These are phyloP conservation scores for Colletotrichum sp. DNA, from an alignment of 2,329 filamentous ascomycete genomes.

Conservation along the genomic window DNA sequence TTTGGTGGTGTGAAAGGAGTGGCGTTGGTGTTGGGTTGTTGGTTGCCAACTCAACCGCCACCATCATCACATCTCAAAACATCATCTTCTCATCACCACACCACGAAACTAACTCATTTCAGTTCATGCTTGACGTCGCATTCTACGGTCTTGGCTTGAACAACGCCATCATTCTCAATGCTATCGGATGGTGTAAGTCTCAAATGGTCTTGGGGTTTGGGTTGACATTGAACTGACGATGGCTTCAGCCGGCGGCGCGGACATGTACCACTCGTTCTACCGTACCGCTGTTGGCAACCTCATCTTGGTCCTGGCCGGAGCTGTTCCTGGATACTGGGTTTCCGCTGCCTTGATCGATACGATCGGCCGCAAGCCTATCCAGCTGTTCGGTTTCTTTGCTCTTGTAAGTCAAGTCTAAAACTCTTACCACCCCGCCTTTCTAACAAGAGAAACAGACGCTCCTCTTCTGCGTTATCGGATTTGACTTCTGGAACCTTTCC, in stretches of 20 bases:
- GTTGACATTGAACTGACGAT: background rate
- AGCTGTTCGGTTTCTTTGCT: conserved; percentile 53
- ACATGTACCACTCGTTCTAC: conserved; percentile 72
- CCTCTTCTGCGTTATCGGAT: conserved; percentile 54
- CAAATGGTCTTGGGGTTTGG: background rate
- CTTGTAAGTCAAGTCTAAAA: conserved; percentile 27
- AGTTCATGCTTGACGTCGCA: conserved; percentile 71
- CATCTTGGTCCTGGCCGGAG: conserved; percentile 78
- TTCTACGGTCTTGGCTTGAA: conserved; percentile 77
- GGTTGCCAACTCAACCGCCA: background rate
- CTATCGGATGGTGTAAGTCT: conserved; percentile 67
- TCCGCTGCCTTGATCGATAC: conserved; percentile 77
- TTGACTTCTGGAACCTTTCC: conserved; percentile 43
- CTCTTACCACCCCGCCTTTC: background rate
- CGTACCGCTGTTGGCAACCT: conserved; percentile 81
- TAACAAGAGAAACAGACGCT: conserved; percentile 29
- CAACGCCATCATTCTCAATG: conserved; percentile 72
- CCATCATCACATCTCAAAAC: background rate
- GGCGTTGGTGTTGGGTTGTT: background rate
- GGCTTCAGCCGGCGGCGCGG: conserved; percentile 40
- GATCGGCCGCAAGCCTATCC: conserved; percentile 79
- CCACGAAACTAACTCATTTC: background rate
- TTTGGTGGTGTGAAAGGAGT: accelerated
- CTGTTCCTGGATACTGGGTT: conserved; percentile 84
- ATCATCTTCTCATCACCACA: background rate